Evolutionary conservation across 345 rosid species (phyloP).

Genomic region (Adansonia digitata): DNA sequence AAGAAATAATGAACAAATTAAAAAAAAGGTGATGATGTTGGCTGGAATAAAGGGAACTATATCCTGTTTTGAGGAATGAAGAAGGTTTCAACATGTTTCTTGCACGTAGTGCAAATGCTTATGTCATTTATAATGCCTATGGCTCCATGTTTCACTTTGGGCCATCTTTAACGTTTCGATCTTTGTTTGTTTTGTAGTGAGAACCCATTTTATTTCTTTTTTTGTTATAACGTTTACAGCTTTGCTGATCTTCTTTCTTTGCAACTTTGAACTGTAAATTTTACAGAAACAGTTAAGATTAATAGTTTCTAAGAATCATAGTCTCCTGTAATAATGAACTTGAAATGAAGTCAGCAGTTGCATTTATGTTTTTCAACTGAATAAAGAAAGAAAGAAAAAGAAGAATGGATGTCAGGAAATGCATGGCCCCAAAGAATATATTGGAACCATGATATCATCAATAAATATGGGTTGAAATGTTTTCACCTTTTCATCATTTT

Average conservation of each 20-base stretch:
- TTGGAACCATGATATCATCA: background rate
- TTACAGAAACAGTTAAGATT: background rate
- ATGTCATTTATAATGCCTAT: constrained; percentile 5
- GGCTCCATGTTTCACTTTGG: constrained; percentile 7
- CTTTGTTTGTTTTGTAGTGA: constrained; percentile 14
- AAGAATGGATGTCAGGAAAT: constrained; percentile 9
- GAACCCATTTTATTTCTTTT: too few species aligned
- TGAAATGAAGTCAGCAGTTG: background rate
- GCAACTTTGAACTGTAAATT: constrained; percentile 12
- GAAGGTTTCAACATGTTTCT: constrained; percentile 20
- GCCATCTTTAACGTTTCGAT: constrained; percentile 14
- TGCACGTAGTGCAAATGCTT: constrained; percentile 16
- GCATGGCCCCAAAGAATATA: background rate
- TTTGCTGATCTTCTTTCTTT: constrained; percentile 9
- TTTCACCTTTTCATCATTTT: background rate
- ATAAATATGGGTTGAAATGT: background rate
- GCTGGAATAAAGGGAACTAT: constrained; percentile 13
- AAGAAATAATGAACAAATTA: too few species aligned
- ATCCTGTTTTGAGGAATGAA: background rate
- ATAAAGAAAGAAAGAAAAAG: background rate
- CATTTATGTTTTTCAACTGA: background rate
- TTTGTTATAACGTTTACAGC: constrained; percentile 16
- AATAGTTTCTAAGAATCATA: background rate
- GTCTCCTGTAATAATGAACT: background rate
- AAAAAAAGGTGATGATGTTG: background rate